Evolutionary conservation across 768 basidiomycete genomes (phyloP).

Genomic region (Psilocybe cyanescens): DNA sequence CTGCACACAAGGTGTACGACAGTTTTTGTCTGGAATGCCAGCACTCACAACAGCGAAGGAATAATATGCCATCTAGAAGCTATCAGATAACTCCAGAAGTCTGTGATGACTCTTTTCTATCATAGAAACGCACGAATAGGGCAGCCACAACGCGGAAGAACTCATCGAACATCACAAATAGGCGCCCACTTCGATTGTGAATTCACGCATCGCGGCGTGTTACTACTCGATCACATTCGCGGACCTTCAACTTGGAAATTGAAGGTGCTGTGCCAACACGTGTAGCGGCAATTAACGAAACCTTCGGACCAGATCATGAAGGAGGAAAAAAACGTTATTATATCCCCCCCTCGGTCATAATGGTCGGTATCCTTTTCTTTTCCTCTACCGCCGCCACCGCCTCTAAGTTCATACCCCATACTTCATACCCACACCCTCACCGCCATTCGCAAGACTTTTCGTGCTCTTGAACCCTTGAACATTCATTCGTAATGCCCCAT

Average conservation of each 20-base stretch:
- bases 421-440: background rate
- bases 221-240: background rate
- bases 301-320: background rate
- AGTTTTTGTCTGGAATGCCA: too few relatives aligned
- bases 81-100: too few relatives aligned
- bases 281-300: conserved; percentile 3
- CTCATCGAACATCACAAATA: background rate
- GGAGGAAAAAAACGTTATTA: background rate
- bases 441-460: too few relatives aligned
- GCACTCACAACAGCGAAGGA: too few relatives aligned
- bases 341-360: background rate
- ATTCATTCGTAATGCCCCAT: background rate
- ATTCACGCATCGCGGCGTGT: background rate
- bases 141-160: background rate
- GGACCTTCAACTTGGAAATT: too few relatives aligned
- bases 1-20: background rate
- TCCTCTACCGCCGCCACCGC: background rate
- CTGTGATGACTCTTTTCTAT: background rate
- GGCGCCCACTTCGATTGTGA: background rate
- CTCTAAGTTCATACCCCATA: too few relatives aligned
- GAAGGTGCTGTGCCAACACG: background rate
- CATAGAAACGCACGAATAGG: background rate
- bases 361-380: background rate
- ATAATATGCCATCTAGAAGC: too few relatives aligned
- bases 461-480: too few relatives aligned